Evolutionary conservation across 2,329 filamentous ascomycete genomes (phyloP).

Genomic region (Alternaria novae-zelandiae): DNA sequence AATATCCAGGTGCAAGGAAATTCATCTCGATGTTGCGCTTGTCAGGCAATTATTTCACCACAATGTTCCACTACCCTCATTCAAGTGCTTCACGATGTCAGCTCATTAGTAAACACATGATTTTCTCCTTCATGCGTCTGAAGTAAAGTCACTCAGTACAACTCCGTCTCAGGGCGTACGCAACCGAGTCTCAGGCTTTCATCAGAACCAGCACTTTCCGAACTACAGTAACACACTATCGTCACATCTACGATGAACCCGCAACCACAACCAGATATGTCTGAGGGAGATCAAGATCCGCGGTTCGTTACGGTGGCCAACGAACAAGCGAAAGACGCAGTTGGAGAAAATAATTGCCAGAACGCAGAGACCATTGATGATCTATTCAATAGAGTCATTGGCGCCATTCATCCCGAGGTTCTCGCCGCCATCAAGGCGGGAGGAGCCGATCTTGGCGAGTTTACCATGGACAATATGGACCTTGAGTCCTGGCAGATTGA

Average conservation of each 20-base stretch:
- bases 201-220: neutral
- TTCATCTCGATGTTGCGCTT: neutral
- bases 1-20: neutral
- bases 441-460: neutral
- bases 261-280: neutral
- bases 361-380: neutral
- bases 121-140: neutral
- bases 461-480: neutral
- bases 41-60: neutral
- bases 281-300: neutral
- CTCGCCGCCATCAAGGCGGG: neutral
- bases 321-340: neutral
- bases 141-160: neutral
- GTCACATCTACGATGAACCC: too few species aligned
- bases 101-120: neutral
- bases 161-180: neutral
- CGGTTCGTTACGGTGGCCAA: neutral
- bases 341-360: neutral
- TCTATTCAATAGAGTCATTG: neutral
- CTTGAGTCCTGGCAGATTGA: neutral
- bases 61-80: neutral
- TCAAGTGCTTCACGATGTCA: neutral
- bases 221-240: neutral
- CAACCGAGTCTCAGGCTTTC: neutral
- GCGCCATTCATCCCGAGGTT: neutral